Evolutionary conservation across 2,329 filamentous ascomycete genomes (phyloP), one percentile per base, ranked within the genome.

Genomic region (Arthrocladium fulminans): DNA sequence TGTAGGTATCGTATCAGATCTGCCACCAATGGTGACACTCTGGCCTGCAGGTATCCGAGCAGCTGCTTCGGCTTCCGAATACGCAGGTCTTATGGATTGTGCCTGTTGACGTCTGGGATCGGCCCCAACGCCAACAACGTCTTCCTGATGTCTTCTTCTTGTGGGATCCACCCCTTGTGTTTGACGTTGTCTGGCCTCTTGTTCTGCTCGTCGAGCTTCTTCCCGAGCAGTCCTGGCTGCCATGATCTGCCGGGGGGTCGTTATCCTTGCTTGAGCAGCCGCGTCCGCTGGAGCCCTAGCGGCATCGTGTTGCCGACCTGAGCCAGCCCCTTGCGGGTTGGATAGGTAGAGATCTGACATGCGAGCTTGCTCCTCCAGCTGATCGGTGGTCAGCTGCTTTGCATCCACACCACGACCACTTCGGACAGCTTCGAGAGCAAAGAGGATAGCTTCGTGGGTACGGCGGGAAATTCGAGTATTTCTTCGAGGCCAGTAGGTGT

Each of bases 211-310:
- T 50, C 83, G 73, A 22, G 83, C 79, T 65, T n/a, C n/a, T n/a
- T 94, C 87, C 53, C 89, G 78, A 55, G 86, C 85, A 48, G 79
- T 77, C 49, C 89, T 82, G 63, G 89, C 83, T 66, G 86, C 81
- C 89, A 96, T 94, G 60, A 97, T 90, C 69, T 90, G 85, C 55
- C 85, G 81, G 13, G 90, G 90, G 29, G 88, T 89, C 57, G 84
- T 80, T 52, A 96, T 85, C 34, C 51, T 23, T 35, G 50, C 53
- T 39, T 49, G 46, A 35, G 51, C 56, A 47, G 67, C 65, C 15
- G 70, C 66, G 38, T 72, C 68, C 56, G 75, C 72, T 59, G 71
- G 71, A 38, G 71, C 67, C 58, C 76, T 74, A 51, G 70, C 75
- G 63, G 77, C 76, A n/a, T 44, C n/a, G 12, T 13, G 23, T 47